Conservation (phyloP, 2,329 filamentous ascomycete genomes). For the Rutstroemia sp. region DNA sequence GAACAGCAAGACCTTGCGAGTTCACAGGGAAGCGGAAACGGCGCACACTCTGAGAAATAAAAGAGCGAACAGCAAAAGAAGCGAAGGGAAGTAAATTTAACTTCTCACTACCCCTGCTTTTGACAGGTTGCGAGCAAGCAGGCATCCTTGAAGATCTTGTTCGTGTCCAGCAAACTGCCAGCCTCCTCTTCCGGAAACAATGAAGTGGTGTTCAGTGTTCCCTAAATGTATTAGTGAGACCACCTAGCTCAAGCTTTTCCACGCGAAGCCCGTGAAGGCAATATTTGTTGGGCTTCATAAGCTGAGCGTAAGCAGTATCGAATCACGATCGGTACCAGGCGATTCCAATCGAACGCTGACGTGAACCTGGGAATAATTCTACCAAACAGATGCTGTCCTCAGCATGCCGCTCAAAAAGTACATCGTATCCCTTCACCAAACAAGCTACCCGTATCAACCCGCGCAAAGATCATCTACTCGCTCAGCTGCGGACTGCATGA, state of each 20-base stretch:
- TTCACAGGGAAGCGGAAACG: slow-evolving; percentile 3
- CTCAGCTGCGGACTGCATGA: neutral
- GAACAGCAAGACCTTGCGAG: slow-evolving; percentile 5
- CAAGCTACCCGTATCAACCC: neutral
- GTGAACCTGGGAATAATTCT: too few relatives aligned
- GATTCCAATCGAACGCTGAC: neutral
- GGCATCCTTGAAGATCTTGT: slow-evolving; percentile 5
- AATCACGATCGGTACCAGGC: neutral
- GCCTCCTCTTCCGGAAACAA: neutral
- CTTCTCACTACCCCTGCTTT: slow-evolving; percentile 2
- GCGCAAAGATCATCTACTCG: neutral
- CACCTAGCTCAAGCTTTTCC: neutral
- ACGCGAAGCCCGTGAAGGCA: neutral
- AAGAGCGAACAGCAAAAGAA: neutral
- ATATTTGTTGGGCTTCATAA: slow-evolving; percentile 4
- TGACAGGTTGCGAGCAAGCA: slow-evolving; percentile 9
- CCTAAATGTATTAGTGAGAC: slow-evolving; percentile 6
- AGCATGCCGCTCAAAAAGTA: too few relatives aligned
- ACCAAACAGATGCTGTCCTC: too few relatives aligned
- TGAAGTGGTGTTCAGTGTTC: neutral
- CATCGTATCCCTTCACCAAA: neutral
- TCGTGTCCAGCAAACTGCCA: slow-evolving; percentile 2
- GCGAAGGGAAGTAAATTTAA: slow-evolving; percentile 1
- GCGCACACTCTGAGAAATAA: slow-evolving; percentile 5
- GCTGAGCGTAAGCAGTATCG: neutral